Conservation (phyloP, 495 filamentous ascomycete genomes). For the Trichodelitschia bisporula region DNA sequence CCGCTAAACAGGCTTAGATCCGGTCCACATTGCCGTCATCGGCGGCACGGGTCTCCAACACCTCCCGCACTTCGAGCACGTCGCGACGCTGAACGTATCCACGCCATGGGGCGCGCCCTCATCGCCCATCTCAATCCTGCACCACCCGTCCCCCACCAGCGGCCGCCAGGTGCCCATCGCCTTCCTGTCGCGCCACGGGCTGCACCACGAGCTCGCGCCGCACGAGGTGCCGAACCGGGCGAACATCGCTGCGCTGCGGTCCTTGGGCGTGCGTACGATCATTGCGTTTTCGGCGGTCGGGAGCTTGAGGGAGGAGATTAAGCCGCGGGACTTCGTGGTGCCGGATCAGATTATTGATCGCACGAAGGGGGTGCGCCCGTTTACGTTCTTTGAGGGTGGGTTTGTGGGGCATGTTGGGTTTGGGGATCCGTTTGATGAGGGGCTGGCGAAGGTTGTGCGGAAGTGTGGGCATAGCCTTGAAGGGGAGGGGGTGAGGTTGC, state of each 20-base stretch:
- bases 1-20: too few species aligned
- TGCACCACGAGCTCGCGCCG: constrained; percentile 68
- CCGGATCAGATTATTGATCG: constrained; percentile 95
- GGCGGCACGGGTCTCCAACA: constrained; percentile 75
- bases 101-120: constrained; percentile 92
- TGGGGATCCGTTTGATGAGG: constrained; percentile 76
- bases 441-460: constrained; percentile 43
- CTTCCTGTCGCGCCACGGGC: constrained; percentile 81
- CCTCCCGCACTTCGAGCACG: constrained; percentile 50
- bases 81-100: constrained; percentile 40
- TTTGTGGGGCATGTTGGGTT: constrained; percentile 89
- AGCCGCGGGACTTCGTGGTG: constrained; percentile 85
- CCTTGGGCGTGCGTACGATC: constrained; percentile 65
- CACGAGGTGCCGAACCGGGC: constrained; percentile 79
- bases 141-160: constrained; percentile 41
- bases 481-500: constrained; percentile 55
- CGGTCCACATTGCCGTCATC: constrained; percentile 81
- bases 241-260: constrained; percentile 85
- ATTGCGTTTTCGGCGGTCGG: constrained; percentile 93
- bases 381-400: constrained; percentile 88
- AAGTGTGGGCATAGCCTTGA: constrained; percentile 50
- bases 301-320: constrained; percentile 71
- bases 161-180: constrained; percentile 44
- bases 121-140: constrained; percentile 70
- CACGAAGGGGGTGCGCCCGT: constrained; percentile 66